Base-by-base conservation (phyloP, 2,329 filamentous ascomycete species). In the Colletotrichum gloeosporioides region DNA sequence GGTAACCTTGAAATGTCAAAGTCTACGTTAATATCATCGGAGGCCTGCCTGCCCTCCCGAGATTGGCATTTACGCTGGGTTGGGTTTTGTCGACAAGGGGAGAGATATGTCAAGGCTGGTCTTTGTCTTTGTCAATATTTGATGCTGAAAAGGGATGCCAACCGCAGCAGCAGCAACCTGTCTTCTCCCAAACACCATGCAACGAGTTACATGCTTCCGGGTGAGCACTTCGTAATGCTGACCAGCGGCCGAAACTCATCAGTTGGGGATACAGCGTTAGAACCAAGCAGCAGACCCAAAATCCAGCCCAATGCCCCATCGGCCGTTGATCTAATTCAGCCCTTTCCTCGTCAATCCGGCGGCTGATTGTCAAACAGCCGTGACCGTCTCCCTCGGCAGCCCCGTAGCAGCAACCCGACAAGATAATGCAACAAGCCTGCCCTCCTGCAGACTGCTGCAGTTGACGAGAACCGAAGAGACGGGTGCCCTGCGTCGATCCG, bases 401-500 rank as follows among this genome's bases (percentile, higher is more conserved):
- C 67, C 71, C 71, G 64, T 36, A 31, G 27, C 64, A 53, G 64
- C 29, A 25, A n/a, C 70, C 55, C 70, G 53, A 49, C 65, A 55
- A 34, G 13, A 34, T 12, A 55, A 68, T 57, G 65, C 65, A 55
- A 25, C 27, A 44, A 39, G 16, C 44, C 44, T 53, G 44, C 44
- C 0, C 22, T 32, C 25, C 39, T 34, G 27, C 27, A 31, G 22
- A 29, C 25, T 61, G 31, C 55, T n/a, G 66, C 29, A 53, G 44
- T 13, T n/a, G n/a, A 53, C 39, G 31, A n/a, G 34, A 25, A 39
- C 49, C 53, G 15, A 59, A 73, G 39, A 73, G 63, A 29, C 73
- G 44, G 27, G 39, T 68, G 73, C 73, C 73, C 62, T 76, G 73
- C 69, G 73, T 64, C 73, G 73, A 76, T 76, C 73, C 57, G 73